Evolutionary conservation across 1,284 basidiomycete genomes (phyloP).

Genomic region (Ustilago loliicola): DNA sequence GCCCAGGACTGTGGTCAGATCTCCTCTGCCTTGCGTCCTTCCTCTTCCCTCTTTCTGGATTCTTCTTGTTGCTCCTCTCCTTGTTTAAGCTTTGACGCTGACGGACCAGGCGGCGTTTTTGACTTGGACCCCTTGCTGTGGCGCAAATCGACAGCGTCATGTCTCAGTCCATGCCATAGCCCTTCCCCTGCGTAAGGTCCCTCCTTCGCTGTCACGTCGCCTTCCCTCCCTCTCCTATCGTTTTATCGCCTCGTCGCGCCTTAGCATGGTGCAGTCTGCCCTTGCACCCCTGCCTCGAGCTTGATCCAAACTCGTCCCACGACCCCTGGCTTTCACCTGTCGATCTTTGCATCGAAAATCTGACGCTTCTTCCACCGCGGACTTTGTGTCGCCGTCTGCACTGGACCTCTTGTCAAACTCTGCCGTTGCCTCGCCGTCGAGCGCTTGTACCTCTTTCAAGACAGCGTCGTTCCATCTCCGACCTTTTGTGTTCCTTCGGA

Average conservation of each 20-base stretch:
- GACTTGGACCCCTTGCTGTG: conserved; percentile 19
- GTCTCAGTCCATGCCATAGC: conserved; percentile 29
- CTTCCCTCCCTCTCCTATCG: background rate
- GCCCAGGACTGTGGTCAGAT: conserved; percentile 11
- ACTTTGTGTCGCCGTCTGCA: background rate
- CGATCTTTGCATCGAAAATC: conserved; percentile 15
- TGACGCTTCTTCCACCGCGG: background rate
- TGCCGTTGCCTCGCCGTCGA: background rate
- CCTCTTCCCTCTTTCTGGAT: background rate
- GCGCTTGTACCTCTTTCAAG: background rate
- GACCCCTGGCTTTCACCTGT: conserved; percentile 22
- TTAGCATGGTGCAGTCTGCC: conserved; percentile 18
- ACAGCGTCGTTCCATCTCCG: conserved; percentile 9
- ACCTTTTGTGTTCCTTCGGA: conserved; percentile 28
- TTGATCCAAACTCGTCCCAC: conserved; percentile 25
- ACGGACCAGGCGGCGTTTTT: background rate
- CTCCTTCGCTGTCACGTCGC: background rate
- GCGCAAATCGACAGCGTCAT: conserved; percentile 13
- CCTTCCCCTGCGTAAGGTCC: conserved; percentile 16
- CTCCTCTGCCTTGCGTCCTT: background rate
- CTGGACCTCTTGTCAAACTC: background rate
- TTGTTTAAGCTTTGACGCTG: background rate
- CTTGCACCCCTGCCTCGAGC: conserved; percentile 31
- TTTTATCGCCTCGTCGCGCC: conserved; percentile 19
- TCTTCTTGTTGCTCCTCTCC: background rate